Evolutionary conservation across 805 yeast species (phyloP), one percentile per base, ranked within the genome.

Genomic region (Cyberlindnera japonica): DNA sequence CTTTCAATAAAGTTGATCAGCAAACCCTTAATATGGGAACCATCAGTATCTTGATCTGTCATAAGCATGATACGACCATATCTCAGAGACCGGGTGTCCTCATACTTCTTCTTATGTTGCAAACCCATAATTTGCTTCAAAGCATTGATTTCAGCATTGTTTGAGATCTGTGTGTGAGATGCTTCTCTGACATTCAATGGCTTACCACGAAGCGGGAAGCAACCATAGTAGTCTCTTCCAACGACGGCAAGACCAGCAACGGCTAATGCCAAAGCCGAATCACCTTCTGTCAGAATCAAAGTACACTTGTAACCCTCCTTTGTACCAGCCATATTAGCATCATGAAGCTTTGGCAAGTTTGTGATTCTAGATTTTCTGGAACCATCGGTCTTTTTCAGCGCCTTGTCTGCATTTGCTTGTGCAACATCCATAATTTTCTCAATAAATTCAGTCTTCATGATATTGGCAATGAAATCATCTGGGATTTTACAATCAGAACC

Each of bases 41-140:
- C 99, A 73, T 93, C 99, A 54, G 90, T 95, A 87, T 93, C 99
- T 67, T 93, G 99, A 83, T 93, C 99, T 6, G 99, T 89, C 98
- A 93, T 93, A 59, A 93, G 89, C 98, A 93, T 93, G 37, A 93
- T 75, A 61, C 89, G 96, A 26, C 99, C 99, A 58, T 93, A 93
- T 61, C 99, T 79, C 47, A 93, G 69, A 4, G 83, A 79, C 42
- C 76, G 75, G 13, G 84, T 70, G 49, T 81, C 83, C 16, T 79
- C 81, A 59, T 93, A 93, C 31, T 70, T 71, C 64, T 88, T 91
- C 54, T 84, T 88, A 64, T 93, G 99, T 62, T 90, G 96, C 41
- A 93, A 69, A 16, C 99, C 99, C 69, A 93, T 84, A 53, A 93
- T 93, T 59, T 91, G 89, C 59, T 93, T 93, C 55, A 93, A 76